Base-by-base conservation (phyloP, 78 protist genomes). In the Polysphondylium violaceum region DNA sequence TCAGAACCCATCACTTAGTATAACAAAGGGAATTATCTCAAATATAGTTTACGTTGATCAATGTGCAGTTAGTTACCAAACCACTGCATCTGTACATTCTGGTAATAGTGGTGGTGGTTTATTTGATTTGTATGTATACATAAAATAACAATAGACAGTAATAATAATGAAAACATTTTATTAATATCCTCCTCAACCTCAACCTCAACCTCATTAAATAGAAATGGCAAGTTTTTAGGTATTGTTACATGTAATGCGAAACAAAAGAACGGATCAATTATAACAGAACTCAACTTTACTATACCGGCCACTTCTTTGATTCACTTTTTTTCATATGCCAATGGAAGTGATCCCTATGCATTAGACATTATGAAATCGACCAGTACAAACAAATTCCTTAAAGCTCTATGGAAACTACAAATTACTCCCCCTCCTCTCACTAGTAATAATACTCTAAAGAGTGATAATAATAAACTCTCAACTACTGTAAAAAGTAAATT, bases 21-120 rank as follows among this genome's bases (percentile, higher is more conserved):
- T 83, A 19, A 83, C 91, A 16, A 31, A 33, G 36, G 91, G 91
- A 9, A 69, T 83, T 33, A 59, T 83, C 16, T 69, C 79, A 21
- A 83, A 83, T 58, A 69, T 83, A n/a, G 79, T 83, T n/a, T 83
- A 21, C 33, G 79, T 83, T 35, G 91, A 83, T 44, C 69, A 43
- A 3, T 44, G 58, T 16, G 72, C 91, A n/a, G 79, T 83, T 6
- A 69, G 79, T 25, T 83, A 83, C 58, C 91, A 83, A 69, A 83
- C 91, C 25, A 83, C 91, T 0, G 91, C 91, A 38, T 63, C 91
- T 1, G 91, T 83, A 27, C 91, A 83, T 35, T 36, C 59, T 69
- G 91, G 91, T 12, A 83, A 83, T 43, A 67, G 77, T 69, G 91
- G 91, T 31, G 91, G 91, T 23, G 91, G 91, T n/a, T 23, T 83